Evolutionary conservation across 768 basidiomycete genomes (phyloP), one percentile per base, ranked within the genome.

Genomic region (Termitomyces sp.): DNA sequence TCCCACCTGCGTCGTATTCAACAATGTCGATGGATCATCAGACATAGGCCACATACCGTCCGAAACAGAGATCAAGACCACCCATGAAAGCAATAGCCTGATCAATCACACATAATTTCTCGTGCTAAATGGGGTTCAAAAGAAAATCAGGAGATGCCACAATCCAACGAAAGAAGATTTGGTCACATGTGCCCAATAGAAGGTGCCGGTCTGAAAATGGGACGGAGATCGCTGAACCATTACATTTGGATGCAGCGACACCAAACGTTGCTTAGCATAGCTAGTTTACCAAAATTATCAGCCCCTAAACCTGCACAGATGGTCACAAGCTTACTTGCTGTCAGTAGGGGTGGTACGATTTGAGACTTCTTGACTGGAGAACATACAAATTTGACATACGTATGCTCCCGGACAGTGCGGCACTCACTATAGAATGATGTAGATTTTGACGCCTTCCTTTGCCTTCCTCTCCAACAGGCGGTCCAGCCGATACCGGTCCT

Each of bases 31-130:
- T 1, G 2, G 10, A 47, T 38, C n/a, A 49, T 42, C 12, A 12
- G 47, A 42, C 12, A 36, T 46, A 14, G 34, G 6, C 25, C 20
- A 65, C 71, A 50, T 63, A 88, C 85, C 93, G 82, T 69, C 94
- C 94, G 66, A 95, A 97, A 72, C 92, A 96, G 38, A 96, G 81
- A 73, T 99, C 97, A 47, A 99, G 75, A 3, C 97, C 97, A 17
- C 97, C 97, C 93, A 94, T 97, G 76, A 98, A 99, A 0, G 92
- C 96, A 64, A 98, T 97, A 1, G 94, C 86, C 71, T 97, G 92
- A 71, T 99, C 97, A 63, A 99, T 92, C 14, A 98, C 94, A 69
- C 96, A 98, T 64, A 99, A 71, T 71, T 99, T 99, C 80, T 99
- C 97, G 73, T 98, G 97, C 93, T 96, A 60, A 10, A 34, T 20